A percentile compares a stretch with the other conserved stretches of the same genome.
Evolutionary conservation across 2,329 filamentous ascomycete genomes (phyloP).

Genomic region (Pseudocercospora musae): DNA sequence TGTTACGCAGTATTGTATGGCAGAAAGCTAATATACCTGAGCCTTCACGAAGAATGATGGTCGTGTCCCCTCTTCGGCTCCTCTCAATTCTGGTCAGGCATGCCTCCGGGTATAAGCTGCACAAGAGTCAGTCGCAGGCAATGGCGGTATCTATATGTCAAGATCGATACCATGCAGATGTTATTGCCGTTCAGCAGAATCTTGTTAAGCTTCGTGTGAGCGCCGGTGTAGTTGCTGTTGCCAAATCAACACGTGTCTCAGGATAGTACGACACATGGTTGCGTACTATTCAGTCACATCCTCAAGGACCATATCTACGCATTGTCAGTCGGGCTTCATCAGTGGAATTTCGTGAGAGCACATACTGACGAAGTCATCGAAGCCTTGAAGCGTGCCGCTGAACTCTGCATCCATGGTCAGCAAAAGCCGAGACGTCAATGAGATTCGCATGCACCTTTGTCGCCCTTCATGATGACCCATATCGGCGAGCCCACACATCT

Average conservation of each 20-base stretch:
- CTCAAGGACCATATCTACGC: slow-evolving; percentile 90
- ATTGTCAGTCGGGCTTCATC: slow-evolving; percentile 2
- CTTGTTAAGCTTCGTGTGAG: slow-evolving; percentile 82
- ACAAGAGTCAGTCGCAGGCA: not conserved
- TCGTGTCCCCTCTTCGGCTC: not conserved
- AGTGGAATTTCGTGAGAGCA: slow-evolving; percentile 40
- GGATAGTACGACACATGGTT: slow-evolving; percentile 22
- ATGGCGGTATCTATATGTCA: not conserved
- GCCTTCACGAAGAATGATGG: not conserved
- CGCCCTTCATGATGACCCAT: slow-evolving; percentile 99
- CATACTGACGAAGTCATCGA: slow-evolving; percentile 99
- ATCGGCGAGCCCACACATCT: slow-evolving; percentile 97
- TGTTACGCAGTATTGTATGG: not conserved
- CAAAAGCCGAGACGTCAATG: not conserved
- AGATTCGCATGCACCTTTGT: slow-evolving; percentile 67
- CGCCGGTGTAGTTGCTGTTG: slow-evolving; percentile 80
- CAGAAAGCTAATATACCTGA: not conserved
- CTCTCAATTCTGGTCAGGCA: slow-evolving; percentile 24
- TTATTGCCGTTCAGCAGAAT: slow-evolving; percentile 97
- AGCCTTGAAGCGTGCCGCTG: slow-evolving; percentile 87
- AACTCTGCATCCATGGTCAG: slow-evolving; percentile 65
- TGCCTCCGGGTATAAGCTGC: slow-evolving; percentile 29
- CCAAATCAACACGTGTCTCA: slow-evolving; percentile 1
- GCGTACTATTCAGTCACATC: slow-evolving; percentile 91
- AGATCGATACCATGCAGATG: slow-evolving; percentile 83